Base-by-base conservation (phyloP, 768 basidiomycete species). In the Agaricus sinodeliciosus region DNA sequence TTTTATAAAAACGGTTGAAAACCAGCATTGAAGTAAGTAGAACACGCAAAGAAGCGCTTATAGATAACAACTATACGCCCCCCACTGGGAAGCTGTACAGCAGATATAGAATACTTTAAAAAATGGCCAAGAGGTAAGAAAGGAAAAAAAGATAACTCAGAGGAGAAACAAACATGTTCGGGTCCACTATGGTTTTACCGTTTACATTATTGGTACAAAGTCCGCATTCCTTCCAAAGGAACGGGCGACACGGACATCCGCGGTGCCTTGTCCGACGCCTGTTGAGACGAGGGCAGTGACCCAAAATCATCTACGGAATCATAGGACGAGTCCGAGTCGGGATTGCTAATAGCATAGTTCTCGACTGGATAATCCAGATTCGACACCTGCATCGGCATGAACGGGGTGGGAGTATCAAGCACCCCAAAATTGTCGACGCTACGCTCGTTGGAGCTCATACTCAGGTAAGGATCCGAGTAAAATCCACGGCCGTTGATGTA, bases 401-500 rank as follows among this genome's bases (percentile, higher is more conserved):
- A 28, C 6, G 43, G 36, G 9, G 49, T 34, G 15, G 41, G 40
- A 18, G 49, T 43, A n/a, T 50, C 41, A 31, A 50, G 40, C 11
- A 35, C 41, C 12, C 15, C 16, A 36, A 43, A 43, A 44, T 27
- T 39, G 16, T 44, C 36, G 34, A 28, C 27, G 25, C 22, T 25
- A 12, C 42, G 12, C 12, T 22, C 26, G 42, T 26, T 18, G 22
- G 22, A 22, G 19, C 42, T 43, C 19, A 43, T 43, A 25, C n/a
- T 13, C 42, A 43, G 26, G 26, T 43, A 18, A 43, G 12, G 26
- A 43, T 43, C 42, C 31, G 31, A 25, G 40, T 41, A 16, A 42
- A 15, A 57, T 59, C 1, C 59, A 31, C 42, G 22, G 59, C 57
- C 64, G 55, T 28, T 63, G 57, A 49, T 65, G 63, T 54, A 67